phyloP scores from a whole-genome alignment of 1,284 basidiomycete genomes.

The Malassezia psittaci region DNA sequence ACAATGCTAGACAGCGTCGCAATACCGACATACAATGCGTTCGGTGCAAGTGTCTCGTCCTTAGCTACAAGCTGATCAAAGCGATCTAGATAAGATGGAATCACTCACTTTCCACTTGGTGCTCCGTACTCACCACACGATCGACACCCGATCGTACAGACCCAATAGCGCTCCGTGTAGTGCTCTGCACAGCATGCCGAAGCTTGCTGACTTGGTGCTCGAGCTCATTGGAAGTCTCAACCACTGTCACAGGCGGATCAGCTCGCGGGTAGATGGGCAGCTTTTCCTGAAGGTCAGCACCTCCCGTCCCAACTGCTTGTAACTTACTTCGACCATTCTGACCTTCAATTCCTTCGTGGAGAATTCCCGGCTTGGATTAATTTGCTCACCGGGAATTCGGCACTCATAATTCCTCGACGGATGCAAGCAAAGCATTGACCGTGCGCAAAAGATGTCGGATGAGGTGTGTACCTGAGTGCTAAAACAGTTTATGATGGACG shows the following conservation, averaged over 20 bases:
- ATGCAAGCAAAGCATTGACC: not conserved
- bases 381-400: not conserved
- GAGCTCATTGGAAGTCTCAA: conserved; percentile 33
- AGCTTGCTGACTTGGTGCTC: conserved; percentile 32
- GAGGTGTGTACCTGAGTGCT: conserved; percentile 3
- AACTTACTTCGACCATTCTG: too few relatives aligned
- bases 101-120: conserved; percentile 31
- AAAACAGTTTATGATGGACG: conserved; percentile 45
- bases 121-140: conserved; percentile 37
- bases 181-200: conserved; percentile 21
- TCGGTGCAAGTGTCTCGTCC: conserved; percentile 72
- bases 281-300: conserved; percentile 13
- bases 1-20: conserved; percentile 77
- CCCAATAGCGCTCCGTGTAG: conserved; percentile 19
- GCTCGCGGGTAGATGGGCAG: conserved; percentile 32
- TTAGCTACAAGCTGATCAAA: conserved; percentile 56
- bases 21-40: conserved; percentile 60
- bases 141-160: conserved; percentile 22
- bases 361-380: not conserved
- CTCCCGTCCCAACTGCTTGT: too few relatives aligned
- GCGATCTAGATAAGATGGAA: conserved; percentile 16
- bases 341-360: too few relatives aligned
- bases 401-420: conserved; percentile 5
- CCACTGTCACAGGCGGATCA: conserved; percentile 22
- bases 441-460: conserved; percentile 13